Percentiles rank a stretch among this genome's conserved stretches.
These are phyloP conservation scores for Priceomyces castillae DNA, from an alignment of 805 yeast species.

Conservation along the genomic window DNA sequence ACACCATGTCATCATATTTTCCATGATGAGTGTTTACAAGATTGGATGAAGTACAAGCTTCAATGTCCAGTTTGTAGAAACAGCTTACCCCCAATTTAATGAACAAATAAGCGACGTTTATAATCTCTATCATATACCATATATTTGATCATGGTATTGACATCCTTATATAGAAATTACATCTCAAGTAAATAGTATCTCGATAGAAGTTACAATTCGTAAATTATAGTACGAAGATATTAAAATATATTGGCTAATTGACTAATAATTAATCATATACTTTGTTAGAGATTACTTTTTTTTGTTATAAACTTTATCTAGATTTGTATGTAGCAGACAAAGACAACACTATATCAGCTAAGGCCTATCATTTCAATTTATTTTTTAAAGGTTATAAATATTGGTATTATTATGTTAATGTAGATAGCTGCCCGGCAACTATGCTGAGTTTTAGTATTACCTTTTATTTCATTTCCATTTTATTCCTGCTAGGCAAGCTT, in stretches of 20 bases:
- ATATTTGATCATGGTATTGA: no score
- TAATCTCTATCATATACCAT: no score
- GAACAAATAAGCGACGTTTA: no score
- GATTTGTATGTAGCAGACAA: conserved; percentile 3
- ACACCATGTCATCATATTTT: conserved; percentile 92
- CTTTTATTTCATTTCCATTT: conserved; percentile 1
- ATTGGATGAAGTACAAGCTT: conserved; percentile 89
- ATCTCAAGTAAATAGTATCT: no score
- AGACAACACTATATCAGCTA: conserved; percentile 2
- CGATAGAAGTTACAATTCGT: not conserved
- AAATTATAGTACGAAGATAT: not conserved
- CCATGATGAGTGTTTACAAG: conserved; percentile 84
- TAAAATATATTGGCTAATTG: not conserved
- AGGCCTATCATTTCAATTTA: conserved; percentile 1
- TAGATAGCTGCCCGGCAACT: conserved; percentile 12
- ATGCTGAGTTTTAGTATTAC: conserved; percentile 4
- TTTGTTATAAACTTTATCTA: conserved; percentile 1
- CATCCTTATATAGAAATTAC: no score
- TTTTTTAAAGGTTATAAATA: conserved; percentile 4
- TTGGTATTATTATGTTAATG: conserved; percentile 2
- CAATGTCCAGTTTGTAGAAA: conserved; percentile 94
- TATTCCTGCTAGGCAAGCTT: not conserved
- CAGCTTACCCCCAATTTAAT: conserved; percentile 64
- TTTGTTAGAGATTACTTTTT: not conserved
- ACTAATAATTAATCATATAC: not conserved